Base-by-base conservation (phyloP, 2,329 filamentous ascomycete species). In the Cercospora brassicicola region DNA sequence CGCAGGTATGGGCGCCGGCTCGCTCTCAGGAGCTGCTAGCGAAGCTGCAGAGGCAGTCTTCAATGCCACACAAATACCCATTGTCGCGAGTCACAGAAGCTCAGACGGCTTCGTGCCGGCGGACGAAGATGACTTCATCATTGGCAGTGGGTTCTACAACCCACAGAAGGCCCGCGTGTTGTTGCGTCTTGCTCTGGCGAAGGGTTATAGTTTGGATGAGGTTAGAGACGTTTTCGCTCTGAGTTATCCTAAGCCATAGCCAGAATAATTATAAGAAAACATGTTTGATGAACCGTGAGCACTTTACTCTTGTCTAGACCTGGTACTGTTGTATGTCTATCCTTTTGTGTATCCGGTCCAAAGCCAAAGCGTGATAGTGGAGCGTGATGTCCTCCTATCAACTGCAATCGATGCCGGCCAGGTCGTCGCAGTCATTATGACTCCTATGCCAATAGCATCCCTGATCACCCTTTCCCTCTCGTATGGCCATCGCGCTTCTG, bases 141-240 rank as follows among this genome's bases (percentile, higher is more conserved):
- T 83, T 56, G 82, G 83, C 1, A 82, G 82, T 57, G 85, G 85
- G 0, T 86, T 84, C 67, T 80, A 87, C 53, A 87, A 87, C 71
- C 86, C 86, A 3, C 82, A 84, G 71, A 87, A 88, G 76, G 82
- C 84, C 31, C 81, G 85, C 51, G 82, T 88, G 23, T 75, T 87
- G 76, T 76, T 88, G 69, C 79, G 81, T 71, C 67, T 81, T 39
- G 77, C 75, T 3, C 33, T 81, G 4, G 76, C 77, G 0, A 66
- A 71, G 4, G 79, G 76, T 0, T 77, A 76, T 67, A 64, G 55
- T 10, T 62, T 75, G 80, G 67, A 88, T 65, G 60, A 89, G 81
- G 77, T 89, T 18, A 75, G 71, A 57, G 67, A 74, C 18, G 60
- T 76, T 4, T 81, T 81, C 39, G 69, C 69, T 20, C 13, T 57